These are phyloP conservation scores for Colletotrichum sp. DNA, from an alignment of 2,329 filamentous ascomycete genomes.

Conservation along the genomic window DNA sequence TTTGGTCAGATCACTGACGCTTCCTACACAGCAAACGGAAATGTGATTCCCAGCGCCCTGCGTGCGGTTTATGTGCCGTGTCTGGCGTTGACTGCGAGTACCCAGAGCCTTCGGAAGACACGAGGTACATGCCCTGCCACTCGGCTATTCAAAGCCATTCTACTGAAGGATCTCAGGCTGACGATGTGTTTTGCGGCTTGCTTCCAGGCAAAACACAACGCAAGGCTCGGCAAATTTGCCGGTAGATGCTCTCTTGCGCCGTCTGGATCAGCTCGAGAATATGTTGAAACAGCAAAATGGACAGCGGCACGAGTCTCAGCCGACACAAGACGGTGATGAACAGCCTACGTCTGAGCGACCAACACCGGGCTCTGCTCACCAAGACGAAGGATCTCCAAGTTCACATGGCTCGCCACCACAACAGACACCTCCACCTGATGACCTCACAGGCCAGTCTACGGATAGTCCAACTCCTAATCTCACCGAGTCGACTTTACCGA, in stretches of 20 bases:
- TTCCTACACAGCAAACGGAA: not conserved
- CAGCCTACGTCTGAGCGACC: not conserved
- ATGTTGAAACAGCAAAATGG: not conserved
- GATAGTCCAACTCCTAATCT: not conserved
- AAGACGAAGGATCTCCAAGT: not conserved
- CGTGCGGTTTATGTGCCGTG: not conserved
- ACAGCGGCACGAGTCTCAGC: not conserved
- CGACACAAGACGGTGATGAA: not conserved
- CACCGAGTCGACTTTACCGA: not conserved
- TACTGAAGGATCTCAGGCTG: not conserved
- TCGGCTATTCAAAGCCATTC: not conserved
- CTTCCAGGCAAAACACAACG: not conserved
- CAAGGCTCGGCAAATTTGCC: not conserved
- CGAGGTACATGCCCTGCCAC: not conserved
- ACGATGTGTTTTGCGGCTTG: not conserved
- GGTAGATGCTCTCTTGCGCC: not conserved
- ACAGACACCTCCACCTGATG: not conserved
- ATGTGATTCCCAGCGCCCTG: not conserved
- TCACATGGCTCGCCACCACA: not conserved
- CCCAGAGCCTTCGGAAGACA: not conserved
- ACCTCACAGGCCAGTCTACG: not conserved
- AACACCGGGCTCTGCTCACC: not conserved
- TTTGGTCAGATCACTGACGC: not conserved
- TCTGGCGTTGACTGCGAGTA: not conserved
- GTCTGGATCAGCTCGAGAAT: not conserved